A percentile compares a stretch with the other conserved stretches of the same genome.
phyloP scores from a whole-genome alignment of 805 yeast species.

The Yarrowia divulgata region DNA sequence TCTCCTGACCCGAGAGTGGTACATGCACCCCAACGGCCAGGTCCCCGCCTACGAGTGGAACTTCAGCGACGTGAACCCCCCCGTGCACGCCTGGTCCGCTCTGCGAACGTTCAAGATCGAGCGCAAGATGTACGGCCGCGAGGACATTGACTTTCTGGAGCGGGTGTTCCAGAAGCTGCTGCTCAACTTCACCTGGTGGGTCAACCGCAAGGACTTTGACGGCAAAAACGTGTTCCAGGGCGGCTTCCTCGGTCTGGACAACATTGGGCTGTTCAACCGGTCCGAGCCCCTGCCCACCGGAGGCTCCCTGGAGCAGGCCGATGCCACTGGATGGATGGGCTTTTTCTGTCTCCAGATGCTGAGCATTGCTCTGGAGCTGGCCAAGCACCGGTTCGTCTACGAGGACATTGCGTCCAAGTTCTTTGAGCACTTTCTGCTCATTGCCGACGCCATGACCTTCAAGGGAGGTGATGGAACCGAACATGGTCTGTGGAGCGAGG shows the following conservation, averaged over 20 bases:
- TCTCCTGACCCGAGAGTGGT: slow-evolving; percentile 90
- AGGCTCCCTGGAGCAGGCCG: slow-evolving; percentile 89
- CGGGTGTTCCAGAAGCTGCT: slow-evolving; percentile 90
- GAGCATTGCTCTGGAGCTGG: slow-evolving; percentile 88
- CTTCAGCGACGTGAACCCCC: slow-evolving; percentile 94
- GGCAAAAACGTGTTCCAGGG: slow-evolving; percentile 94
- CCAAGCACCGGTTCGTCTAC: slow-evolving; percentile 82
- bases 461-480: slow-evolving; percentile 57
- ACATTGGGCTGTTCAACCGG: slow-evolving; percentile 90
- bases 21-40: slow-evolving; percentile 98
- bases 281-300: slow-evolving; percentile 94
- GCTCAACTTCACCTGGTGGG: slow-evolving; percentile 97
- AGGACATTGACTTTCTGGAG: slow-evolving; percentile 83
- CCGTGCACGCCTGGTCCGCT: slow-evolving; percentile 96
- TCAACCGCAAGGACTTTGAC: slow-evolving; percentile 82
- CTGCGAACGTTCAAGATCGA: slow-evolving; percentile 88
- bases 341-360: slow-evolving; percentile 89
- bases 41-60: slow-evolving; percentile 98
- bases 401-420: slow-evolving; percentile 94
- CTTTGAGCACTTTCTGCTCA: slow-evolving; percentile 88
- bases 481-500: slow-evolving; percentile 86
- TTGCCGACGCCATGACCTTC: slow-evolving; percentile 93
- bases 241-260: slow-evolving; percentile 91
- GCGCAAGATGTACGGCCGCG: slow-evolving; percentile 79
- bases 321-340: slow-evolving; percentile 98